phyloP scores from a whole-genome alignment of 1,284 basidiomycete species.

The Neolentinus lepideus region DNA sequence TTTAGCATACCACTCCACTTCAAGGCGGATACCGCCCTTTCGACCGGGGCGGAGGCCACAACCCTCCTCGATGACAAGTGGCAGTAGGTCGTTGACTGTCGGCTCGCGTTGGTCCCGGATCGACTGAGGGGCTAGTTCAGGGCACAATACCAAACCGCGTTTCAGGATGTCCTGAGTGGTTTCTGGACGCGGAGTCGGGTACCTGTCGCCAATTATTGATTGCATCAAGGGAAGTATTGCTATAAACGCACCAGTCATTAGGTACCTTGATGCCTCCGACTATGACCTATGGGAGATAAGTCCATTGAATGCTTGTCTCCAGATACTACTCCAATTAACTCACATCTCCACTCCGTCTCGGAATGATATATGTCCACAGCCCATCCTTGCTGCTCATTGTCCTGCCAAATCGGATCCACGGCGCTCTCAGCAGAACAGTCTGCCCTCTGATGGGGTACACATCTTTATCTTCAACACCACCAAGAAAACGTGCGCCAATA shows the following conservation, averaged over 20 bases:
- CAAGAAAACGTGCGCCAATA: slow-evolving; percentile 38
- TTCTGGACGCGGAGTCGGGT: slow-evolving; percentile 49
- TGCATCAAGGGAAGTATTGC: not conserved
- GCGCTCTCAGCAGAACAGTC: slow-evolving; percentile 39
- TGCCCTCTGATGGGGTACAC: slow-evolving; percentile 50
- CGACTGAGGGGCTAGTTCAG: slow-evolving; percentile 61
- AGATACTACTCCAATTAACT: slow-evolving; percentile 16
- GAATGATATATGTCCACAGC: slow-evolving; percentile 65
- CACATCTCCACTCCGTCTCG: slow-evolving; percentile 59
- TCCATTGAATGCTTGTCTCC: not conserved
- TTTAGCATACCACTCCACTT: slow-evolving; percentile 23
- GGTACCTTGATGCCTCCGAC: slow-evolving; percentile 56
- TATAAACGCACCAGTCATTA: slow-evolving; percentile 51
- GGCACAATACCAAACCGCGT: slow-evolving; percentile 48
- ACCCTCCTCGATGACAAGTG: slow-evolving; percentile 60
- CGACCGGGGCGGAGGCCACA: slow-evolving; percentile 45
- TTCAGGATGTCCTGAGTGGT: slow-evolving; percentile 55
- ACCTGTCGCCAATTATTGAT: slow-evolving; percentile 26
- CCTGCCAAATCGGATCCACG: slow-evolving; percentile 52
- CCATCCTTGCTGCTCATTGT: slow-evolving; percentile 42
- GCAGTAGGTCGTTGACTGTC: slow-evolving; percentile 54
- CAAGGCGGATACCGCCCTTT: slow-evolving; percentile 39
- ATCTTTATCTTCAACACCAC: slow-evolving; percentile 36
- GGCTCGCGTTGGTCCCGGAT: slow-evolving; percentile 39
- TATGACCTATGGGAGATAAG: slow-evolving; percentile 36